Percentiles rank a stretch among this genome's conserved stretches.
phyloP scores from a whole-genome alignment of 2,329 filamentous ascomycete genomes.

The Colletotrichum chrysophilum region DNA sequence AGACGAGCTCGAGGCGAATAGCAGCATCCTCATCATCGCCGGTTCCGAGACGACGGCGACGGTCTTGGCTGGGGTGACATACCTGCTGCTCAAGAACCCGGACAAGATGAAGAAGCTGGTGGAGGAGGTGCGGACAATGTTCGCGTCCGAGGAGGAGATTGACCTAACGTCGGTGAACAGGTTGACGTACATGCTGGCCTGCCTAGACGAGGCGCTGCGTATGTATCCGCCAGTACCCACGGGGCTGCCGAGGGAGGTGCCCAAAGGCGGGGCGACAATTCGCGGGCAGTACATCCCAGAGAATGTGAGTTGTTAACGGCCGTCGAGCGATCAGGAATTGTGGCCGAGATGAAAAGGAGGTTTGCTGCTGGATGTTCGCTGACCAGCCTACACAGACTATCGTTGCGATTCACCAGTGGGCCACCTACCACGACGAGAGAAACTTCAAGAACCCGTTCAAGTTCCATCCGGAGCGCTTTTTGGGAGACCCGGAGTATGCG shows the following conservation, averaged over 20 bases:
- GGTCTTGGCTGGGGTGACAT: constrained; percentile 29
- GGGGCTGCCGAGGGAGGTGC: constrained; percentile 30
- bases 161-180: constrained; percentile 32
- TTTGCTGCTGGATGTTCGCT: background rate
- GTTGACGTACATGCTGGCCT: constrained; percentile 43
- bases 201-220: constrained; percentile 46
- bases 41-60: constrained; percentile 41
- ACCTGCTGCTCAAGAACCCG: constrained; percentile 34
- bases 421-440: constrained; percentile 4
- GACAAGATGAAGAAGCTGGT: constrained; percentile 32
- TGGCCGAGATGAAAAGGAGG: background rate
- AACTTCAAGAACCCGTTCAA: constrained; percentile 49
- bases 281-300: constrained; percentile 35
- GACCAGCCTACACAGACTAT: constrained; percentile 24
- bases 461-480: constrained; percentile 49
- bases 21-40: constrained; percentile 28
- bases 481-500: constrained; percentile 25
- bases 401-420: constrained; percentile 44
- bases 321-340: background rate
- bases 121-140: constrained; percentile 41
- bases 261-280: constrained; percentile 36
- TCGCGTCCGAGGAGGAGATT: constrained; percentile 40
- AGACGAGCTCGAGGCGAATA: constrained; percentile 18
- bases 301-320: constrained; percentile 25
- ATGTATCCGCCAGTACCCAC: constrained; percentile 37